A percentile compares a stretch with the other conserved stretches of the same genome.
These are phyloP conservation scores for Podaxis sp. DNA, from an alignment of 768 basidiomycete species.

Conservation along the genomic window DNA sequence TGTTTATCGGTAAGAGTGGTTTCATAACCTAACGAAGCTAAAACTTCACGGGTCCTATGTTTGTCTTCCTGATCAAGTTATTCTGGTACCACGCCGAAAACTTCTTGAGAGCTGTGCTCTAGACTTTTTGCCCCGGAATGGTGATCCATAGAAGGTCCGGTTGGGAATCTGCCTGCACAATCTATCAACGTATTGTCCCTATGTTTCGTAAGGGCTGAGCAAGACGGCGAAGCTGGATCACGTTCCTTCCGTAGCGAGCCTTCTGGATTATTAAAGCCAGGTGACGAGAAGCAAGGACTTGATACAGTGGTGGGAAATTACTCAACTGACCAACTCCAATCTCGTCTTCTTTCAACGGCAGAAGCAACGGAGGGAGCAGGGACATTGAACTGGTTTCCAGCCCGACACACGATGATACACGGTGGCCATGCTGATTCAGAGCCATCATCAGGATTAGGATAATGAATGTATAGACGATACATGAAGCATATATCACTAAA, in stretches of 20 bases:
- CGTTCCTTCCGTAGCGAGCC: neutral
- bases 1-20: neutral
- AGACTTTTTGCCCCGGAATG: neutral
- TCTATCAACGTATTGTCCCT: neutral
- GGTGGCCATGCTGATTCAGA: neutral
- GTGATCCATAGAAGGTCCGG: neutral
- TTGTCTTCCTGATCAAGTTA: neutral
- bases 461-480: slow-evolving; percentile 3
- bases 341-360: neutral
- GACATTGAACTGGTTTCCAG: neutral
- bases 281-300: neutral
- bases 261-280: neutral
- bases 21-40: neutral
- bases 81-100: neutral
- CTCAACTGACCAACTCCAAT: neutral
- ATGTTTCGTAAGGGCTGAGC: neutral
- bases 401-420: slow-evolving; percentile 3
- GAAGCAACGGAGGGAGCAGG: neutral
- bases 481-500: slow-evolving; percentile 9
- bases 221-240: slow-evolving; percentile 1
- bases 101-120: neutral
- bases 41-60: neutral
- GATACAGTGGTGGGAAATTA: neutral
- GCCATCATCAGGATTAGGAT: neutral
- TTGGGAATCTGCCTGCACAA: neutral